phyloP scores from a whole-genome alignment of 352 stramenopile genomes.

The Blastocystis sp. region DNA sequence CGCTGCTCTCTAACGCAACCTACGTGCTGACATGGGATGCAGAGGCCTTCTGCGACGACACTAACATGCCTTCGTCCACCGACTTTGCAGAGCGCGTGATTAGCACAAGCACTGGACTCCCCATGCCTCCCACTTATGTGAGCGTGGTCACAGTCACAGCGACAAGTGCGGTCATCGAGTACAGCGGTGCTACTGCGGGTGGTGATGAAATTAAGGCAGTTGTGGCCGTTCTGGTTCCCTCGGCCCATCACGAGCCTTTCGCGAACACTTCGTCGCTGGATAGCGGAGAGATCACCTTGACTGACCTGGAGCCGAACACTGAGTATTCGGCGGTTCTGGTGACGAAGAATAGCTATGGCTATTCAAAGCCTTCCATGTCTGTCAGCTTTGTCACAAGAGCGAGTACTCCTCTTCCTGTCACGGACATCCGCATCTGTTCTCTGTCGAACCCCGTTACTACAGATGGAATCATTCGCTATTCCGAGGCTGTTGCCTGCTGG shows the following conservation, averaged over 20 bases:
- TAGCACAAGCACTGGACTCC: neutral
- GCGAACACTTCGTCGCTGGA: neutral
- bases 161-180: neutral
- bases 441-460: neutral
- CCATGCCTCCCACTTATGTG: neutral
- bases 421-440: conserved; percentile 23
- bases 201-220: neutral
- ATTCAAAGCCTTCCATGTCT: neutral
- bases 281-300: neutral
- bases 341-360: neutral
- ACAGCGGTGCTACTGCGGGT: neutral
- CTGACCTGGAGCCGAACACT: conserved; percentile 19
- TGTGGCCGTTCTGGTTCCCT: neutral
- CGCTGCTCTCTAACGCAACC: neutral
- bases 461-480: neutral
- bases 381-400: neutral
- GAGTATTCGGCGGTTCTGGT: neutral
- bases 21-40: neutral
- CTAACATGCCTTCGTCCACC: neutral
- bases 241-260: neutral
- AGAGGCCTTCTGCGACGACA: conserved; percentile 35
- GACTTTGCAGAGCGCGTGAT: neutral
- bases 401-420: neutral
- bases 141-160: neutral
- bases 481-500: conserved; percentile 26